Conservation (phyloP, 2,329 filamentous ascomycete species). For the Trichophyton benhamiae region DNA sequence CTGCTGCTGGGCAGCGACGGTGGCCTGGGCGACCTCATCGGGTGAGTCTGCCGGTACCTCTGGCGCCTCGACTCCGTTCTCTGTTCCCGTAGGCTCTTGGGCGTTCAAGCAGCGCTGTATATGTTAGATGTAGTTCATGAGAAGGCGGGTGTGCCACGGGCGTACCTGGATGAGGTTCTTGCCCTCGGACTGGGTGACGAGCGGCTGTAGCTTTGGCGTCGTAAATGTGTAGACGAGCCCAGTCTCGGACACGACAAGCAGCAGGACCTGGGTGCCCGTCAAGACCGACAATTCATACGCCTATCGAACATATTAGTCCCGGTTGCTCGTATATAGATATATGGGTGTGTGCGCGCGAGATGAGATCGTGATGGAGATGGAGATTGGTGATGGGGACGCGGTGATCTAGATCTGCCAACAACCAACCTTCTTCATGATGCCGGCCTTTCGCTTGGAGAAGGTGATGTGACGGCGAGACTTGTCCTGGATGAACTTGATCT, state of each 20-base stretch:
- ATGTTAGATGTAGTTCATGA: slow-evolving; percentile 13
- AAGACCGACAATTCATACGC: slow-evolving; percentile 96
- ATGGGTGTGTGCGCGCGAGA: neutral
- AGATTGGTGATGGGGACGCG: neutral
- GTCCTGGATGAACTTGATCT: slow-evolving; percentile 99
- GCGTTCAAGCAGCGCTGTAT: slow-evolving; percentile 85
- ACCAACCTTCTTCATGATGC: slow-evolving; percentile 97
- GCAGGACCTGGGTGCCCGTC: slow-evolving; percentile 90
- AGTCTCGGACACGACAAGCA: slow-evolving; percentile 93
- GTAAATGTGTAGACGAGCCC: slow-evolving; percentile 97
- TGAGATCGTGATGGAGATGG: neutral
- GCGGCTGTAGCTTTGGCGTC: slow-evolving; percentile 91
- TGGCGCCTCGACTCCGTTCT: slow-evolving; percentile 65
- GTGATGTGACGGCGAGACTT: slow-evolving; percentile 99
- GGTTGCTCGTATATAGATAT: neutral
- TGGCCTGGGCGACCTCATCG: slow-evolving; percentile 69
- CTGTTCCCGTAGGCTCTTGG: slow-evolving; percentile 73
- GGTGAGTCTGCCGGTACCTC: slow-evolving; percentile 71
- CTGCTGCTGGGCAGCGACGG: slow-evolving; percentile 56
- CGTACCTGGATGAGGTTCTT: slow-evolving; percentile 98
- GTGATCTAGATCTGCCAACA: slow-evolving; percentile 9
- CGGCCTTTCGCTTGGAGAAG: slow-evolving; percentile 98
- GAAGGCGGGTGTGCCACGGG: neutral
- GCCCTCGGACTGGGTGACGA: slow-evolving; percentile 96
- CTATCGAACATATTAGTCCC: slow-evolving; percentile 36